A percentile compares a stretch with the other conserved stretches of the same genome.
Conservation (phyloP, 2,329 filamentous ascomycete genomes). For the Thielaviopsis ethacetica region DNA sequence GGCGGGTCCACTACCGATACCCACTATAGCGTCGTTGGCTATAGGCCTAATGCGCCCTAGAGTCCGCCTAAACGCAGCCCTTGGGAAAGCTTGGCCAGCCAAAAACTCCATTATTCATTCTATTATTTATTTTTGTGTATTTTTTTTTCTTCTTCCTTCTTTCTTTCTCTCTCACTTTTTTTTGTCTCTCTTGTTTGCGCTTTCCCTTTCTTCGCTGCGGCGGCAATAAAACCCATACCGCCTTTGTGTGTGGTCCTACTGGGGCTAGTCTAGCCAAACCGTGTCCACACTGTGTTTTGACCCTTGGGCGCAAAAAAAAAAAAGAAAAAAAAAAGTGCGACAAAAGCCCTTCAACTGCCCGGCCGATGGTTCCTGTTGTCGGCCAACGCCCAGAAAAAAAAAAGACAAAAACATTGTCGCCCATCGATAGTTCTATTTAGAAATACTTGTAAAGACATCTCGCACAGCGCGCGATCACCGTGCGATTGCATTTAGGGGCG, state of each 20-base stretch:
- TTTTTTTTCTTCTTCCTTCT: neutral
- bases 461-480: no score
- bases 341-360: neutral
- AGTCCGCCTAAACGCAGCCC: neutral
- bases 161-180: neutral
- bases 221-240: neutral
- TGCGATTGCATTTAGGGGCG: no score
- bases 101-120: neutral
- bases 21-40: neutral
- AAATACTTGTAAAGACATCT: no score
- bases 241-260: constrained; percentile 10
- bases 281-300: constrained; percentile 11
- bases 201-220: neutral
- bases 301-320: constrained; percentile 12
- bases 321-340: constrained; percentile 12
- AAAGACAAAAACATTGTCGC: neutral
- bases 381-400: neutral
- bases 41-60: neutral
- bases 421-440: neutral
- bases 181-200: neutral
- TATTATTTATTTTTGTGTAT: no score
- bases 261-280: constrained; percentile 4
- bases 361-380: neutral
- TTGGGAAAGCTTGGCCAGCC: neutral
- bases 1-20: neutral